Evolutionary conservation across 1,139 yeast species (phyloP).

Genomic region (Hemisphaericaspora xylofermentans): DNA sequence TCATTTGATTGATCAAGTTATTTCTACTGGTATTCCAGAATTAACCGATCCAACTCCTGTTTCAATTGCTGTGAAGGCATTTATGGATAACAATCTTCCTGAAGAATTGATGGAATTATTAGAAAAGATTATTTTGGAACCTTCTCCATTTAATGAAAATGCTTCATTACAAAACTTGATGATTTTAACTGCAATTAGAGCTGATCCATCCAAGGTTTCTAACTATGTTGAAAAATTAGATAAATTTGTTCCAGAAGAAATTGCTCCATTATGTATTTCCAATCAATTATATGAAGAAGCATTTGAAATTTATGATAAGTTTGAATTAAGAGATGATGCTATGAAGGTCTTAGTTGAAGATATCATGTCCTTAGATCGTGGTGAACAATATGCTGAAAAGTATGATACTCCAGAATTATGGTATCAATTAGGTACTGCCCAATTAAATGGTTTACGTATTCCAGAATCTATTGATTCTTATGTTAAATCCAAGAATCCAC

Average conservation of each 20-base stretch:
- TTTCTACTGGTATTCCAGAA: slow-evolving; percentile 96
- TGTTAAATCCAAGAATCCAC: slow-evolving; percentile 87
- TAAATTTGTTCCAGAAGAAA: slow-evolving; percentile 89
- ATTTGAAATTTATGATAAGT: slow-evolving; percentile 85
- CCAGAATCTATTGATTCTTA: slow-evolving; percentile 90
- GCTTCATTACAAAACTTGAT: slow-evolving; percentile 91
- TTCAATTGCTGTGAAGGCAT: slow-evolving; percentile 92
- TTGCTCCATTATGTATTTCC: slow-evolving; percentile 89
- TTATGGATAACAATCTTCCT: slow-evolving; percentile 94
- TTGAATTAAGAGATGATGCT: slow-evolving; percentile 76
- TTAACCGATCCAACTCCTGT: slow-evolving; percentile 94
- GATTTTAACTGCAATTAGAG: slow-evolving; percentile 91
- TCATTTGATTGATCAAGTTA: slow-evolving; percentile 88
- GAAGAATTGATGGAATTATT: slow-evolving; percentile 88
- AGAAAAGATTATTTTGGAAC: slow-evolving; percentile 94
- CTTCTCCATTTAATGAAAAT: slow-evolving; percentile 94
- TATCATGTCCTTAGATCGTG: slow-evolving; percentile 91
- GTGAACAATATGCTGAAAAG: slow-evolving; percentile 89
- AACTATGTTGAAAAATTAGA: slow-evolving; percentile 86
- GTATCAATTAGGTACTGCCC: slow-evolving; percentile 96
- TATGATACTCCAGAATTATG: slow-evolving; percentile 83
- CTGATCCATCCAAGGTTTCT: slow-evolving; percentile 83
- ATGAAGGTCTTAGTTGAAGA: slow-evolving; percentile 90
- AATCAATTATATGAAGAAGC: slow-evolving; percentile 92
- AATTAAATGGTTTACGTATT: slow-evolving; percentile 87